Evolutionary conservation across 192 early-diverging fungal species (phyloP).

Genomic region (Spizellomyces punctatus): DNA sequence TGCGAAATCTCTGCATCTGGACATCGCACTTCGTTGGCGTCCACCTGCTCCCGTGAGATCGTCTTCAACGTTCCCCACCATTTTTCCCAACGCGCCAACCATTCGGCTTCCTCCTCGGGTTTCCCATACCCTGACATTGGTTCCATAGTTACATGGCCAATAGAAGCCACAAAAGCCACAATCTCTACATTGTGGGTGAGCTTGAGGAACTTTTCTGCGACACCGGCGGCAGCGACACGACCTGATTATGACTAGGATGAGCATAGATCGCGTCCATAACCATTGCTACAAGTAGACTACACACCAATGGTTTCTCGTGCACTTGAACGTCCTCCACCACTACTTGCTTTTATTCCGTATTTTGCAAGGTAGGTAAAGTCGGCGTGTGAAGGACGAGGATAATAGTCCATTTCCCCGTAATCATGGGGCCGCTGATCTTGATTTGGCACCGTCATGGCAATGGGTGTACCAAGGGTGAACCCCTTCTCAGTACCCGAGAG

Average conservation of each 20-base stretch:
- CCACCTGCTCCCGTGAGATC: constrained; percentile 74
- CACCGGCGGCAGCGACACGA: constrained; percentile 92
- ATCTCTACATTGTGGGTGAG: constrained; percentile 83
- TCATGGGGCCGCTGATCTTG: constrained; percentile 95
- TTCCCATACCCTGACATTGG: constrained; percentile 51
- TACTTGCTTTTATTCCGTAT: constrained; percentile 93
- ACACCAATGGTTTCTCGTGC: constrained; percentile 94
- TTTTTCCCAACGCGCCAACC: constrained; percentile 56
- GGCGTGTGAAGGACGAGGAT: constrained; percentile 96
- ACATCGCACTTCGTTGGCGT: constrained; percentile 86
- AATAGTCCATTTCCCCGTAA: constrained; percentile 94
- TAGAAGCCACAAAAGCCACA: constrained; percentile 91
- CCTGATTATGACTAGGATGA: constrained; percentile 46
- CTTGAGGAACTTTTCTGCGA: constrained; percentile 96
- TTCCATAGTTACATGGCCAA: constrained; percentile 79
- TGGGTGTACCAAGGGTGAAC: constrained; percentile 91
- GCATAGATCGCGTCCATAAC: background rate
- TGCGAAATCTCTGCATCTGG: constrained; percentile 75
- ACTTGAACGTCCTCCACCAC: constrained; percentile 90
- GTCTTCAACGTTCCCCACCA: constrained; percentile 67
- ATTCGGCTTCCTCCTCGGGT: constrained; percentile 58
- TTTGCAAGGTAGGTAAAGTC: constrained; percentile 97
- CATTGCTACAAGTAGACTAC: background rate
- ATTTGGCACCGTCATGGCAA: constrained; percentile 89
- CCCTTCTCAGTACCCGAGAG: constrained; percentile 93